Evolutionary conservation across 768 basidiomycete genomes (phyloP).

Genomic region (Tephrocybe sp.): DNA sequence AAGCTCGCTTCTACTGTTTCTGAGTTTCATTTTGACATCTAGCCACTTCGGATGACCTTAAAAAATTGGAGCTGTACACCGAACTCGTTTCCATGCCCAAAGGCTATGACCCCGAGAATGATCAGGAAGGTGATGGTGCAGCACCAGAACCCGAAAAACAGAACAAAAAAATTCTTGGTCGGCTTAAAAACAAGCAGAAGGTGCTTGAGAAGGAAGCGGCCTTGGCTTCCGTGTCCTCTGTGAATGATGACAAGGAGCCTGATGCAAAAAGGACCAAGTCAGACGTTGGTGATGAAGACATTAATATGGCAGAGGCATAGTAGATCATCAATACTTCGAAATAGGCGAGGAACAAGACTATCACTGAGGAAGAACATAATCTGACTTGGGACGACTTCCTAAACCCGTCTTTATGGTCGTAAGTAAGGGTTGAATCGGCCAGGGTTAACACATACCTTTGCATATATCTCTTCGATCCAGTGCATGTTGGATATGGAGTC

Average conservation of each 20-base stretch:
- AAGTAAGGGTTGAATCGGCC: neutral
- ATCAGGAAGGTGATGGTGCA: conserved; percentile 31
- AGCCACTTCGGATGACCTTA: conserved; percentile 51
- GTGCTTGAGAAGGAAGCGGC: conserved; percentile 31
- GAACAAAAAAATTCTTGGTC: conserved; percentile 45
- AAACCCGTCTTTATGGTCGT: conserved; percentile 18
- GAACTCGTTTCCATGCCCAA: conserved; percentile 45
- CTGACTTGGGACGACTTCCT: conserved; percentile 25
- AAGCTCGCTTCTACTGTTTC: neutral
- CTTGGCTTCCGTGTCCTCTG: conserved; percentile 8
- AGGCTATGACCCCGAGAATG: conserved; percentile 42
- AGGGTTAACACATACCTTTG: conserved; percentile 37
- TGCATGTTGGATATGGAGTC: conserved; percentile 56
- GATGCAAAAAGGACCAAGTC: conserved; percentile 35
- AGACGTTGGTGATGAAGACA: conserved; percentile 23
- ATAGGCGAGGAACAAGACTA: neutral
- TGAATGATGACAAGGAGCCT: conserved; percentile 26
- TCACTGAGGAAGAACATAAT: conserved; percentile 14
- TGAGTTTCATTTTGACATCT: neutral
- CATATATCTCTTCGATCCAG: conserved; percentile 58
- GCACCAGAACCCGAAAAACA: conserved; percentile 24
- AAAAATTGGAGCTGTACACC: conserved; percentile 58
- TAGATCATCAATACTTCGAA: neutral
- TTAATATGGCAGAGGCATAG: conserved; percentile 17
- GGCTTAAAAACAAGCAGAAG: conserved; percentile 51